phyloP scores from a whole-genome alignment of 2,329 filamentous ascomycete genomes.

The Aspergillus calidoustus region DNA sequence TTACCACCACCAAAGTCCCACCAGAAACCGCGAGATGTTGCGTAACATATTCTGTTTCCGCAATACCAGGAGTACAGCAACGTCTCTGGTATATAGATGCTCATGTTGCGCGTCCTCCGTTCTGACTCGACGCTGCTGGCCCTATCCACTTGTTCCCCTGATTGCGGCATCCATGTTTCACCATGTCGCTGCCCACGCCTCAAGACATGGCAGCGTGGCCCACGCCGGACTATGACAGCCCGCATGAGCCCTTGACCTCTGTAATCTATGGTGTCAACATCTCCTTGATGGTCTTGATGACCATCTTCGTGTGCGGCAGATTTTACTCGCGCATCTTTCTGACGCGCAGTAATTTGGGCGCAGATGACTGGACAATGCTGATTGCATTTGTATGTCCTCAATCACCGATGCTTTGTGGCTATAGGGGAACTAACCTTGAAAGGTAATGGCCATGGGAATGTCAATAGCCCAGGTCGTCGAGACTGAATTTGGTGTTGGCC shows the following conservation, averaged over 20 bases:
- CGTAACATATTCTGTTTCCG: too few relatives aligned
- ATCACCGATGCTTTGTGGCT: neutral
- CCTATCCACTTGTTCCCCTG: too few relatives aligned
- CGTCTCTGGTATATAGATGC: too few relatives aligned
- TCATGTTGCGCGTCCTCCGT: too few relatives aligned
- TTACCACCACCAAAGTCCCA: too few relatives aligned
- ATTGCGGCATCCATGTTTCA: neutral
- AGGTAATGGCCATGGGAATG: slow-evolving; percentile 7
- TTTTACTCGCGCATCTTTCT: slow-evolving; percentile 7
- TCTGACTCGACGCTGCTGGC: too few relatives aligned
- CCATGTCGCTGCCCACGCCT: neutral
- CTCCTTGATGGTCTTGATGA: slow-evolving; percentile 4
- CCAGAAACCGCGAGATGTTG: too few relatives aligned
- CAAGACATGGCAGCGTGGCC: slow-evolving; percentile 1
- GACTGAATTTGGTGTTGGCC: neutral
- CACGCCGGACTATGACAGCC: slow-evolving; percentile 4
- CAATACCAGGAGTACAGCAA: too few relatives aligned
- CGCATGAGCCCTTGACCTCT: slow-evolving; percentile 2
- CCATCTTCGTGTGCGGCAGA: slow-evolving; percentile 1
- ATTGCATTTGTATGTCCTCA: neutral
- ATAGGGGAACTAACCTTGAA: neutral
- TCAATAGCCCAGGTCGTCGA: slow-evolving; percentile 1
- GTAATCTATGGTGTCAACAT: slow-evolving; percentile 12
- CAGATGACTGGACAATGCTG: slow-evolving; percentile 12
- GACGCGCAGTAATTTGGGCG: slow-evolving; percentile 1